Evolutionary conservation across 1,284 basidiomycete genomes (phyloP).

Genomic region (Ustilago sp.): DNA sequence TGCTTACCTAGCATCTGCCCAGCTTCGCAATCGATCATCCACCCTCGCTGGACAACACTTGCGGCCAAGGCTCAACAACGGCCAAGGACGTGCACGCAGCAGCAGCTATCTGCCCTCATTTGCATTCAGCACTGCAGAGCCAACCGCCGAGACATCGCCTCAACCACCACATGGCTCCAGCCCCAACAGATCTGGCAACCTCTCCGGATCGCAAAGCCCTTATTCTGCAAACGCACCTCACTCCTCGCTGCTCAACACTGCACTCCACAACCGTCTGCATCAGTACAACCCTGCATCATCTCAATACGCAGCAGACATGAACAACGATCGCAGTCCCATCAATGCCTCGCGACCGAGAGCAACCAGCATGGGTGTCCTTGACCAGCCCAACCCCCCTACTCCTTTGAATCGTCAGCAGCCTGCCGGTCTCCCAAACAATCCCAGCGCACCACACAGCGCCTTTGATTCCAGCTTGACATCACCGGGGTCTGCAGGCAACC

Average conservation of each 20-base stretch:
- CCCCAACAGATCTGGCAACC: slow-evolving; percentile 16
- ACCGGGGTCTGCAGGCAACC: slow-evolving; percentile 1
- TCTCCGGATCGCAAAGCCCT: slow-evolving; percentile 36
- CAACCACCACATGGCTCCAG: slow-evolving; percentile 13
- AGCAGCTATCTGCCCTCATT: slow-evolving; percentile 49
- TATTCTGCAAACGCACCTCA: slow-evolving; percentile 29
- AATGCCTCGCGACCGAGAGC: slow-evolving; percentile 36
- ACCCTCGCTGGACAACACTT: slow-evolving; percentile 38
- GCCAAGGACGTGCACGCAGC: slow-evolving; percentile 45
- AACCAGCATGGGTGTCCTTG: slow-evolving; percentile 50
- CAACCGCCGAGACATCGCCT: slow-evolving; percentile 7
- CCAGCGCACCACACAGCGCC: neutral
- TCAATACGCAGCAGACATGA: slow-evolving; percentile 5
- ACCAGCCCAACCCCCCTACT: slow-evolving; percentile 25
- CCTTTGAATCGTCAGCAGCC: slow-evolving; percentile 17
- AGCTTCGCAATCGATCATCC: slow-evolving; percentile 39
- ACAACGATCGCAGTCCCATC: slow-evolving; percentile 2
- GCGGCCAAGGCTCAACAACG: slow-evolving; percentile 32
- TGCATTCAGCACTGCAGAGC: slow-evolving; percentile 16
- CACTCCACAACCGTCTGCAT: slow-evolving; percentile 40
- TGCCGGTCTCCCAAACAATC: neutral
- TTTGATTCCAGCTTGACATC: slow-evolving; percentile 13
- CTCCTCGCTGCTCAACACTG: slow-evolving; percentile 41
- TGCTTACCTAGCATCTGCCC: slow-evolving; percentile 21
- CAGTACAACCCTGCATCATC: slow-evolving; percentile 26